Conservation (phyloP, 495 filamentous ascomycete genomes). For the Friedmanniomyces endolithicus region DNA sequence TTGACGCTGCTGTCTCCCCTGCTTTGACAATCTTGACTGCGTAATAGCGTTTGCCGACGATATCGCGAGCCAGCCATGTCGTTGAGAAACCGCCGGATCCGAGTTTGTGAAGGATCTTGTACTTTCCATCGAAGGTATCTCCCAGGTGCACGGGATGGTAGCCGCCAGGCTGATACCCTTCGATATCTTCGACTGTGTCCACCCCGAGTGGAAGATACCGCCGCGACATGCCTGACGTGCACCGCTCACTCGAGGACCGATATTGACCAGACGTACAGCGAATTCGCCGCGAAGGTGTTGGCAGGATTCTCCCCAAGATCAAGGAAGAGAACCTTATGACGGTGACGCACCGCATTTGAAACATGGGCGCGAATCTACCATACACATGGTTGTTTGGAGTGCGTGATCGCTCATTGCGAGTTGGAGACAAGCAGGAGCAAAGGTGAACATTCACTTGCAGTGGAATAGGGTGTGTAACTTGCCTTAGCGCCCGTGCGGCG, state of each 20-base stretch:
- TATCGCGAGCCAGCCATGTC: conserved; percentile 14
- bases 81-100: conserved; percentile 16
- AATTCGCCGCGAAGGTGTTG: not conserved
- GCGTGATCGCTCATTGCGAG: no score
- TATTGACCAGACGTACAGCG: not conserved
- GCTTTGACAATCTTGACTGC: conserved; percentile 31
- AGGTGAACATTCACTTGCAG: no score
- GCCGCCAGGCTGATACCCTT: conserved; percentile 13
- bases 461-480: no score
- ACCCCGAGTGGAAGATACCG: not conserved
- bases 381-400: no score
- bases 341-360: not conserved
- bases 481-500: no score
- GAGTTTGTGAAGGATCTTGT: conserved; percentile 12
- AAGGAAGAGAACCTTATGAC: not conserved
- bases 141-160: conserved; percentile 14
- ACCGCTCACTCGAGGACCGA: not conserved
- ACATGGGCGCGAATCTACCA: not conserved
- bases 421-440: no score
- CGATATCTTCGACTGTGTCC: conserved; percentile 9
- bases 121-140: conserved; percentile 3
- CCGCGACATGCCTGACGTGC: not conserved
- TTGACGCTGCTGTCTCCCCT: conserved; percentile 4
- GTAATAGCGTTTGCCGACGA: conserved; percentile 14
- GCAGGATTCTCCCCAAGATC: no score